phyloP scores from a whole-genome alignment of 106 monocot species.

The Dendrobium huoshanense region DNA sequence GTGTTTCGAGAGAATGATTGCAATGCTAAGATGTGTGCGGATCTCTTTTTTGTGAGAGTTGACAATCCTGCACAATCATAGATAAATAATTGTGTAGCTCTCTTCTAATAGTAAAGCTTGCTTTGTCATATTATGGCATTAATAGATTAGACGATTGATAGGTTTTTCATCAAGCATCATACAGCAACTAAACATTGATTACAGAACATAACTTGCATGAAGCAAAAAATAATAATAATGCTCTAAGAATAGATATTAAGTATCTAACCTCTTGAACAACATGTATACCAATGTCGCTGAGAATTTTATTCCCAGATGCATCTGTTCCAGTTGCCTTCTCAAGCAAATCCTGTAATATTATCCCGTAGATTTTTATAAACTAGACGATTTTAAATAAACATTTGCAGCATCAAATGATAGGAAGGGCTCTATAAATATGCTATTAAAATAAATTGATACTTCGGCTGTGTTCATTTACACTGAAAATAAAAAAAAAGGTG shows the following conservation, averaged over 20 bases:
- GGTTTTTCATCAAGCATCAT: neutral
- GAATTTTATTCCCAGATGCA: constrained; percentile 44
- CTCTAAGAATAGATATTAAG: neutral
- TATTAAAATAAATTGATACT: neutral
- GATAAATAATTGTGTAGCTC: no score
- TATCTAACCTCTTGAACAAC: constrained; percentile 38
- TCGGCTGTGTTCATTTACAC: neutral
- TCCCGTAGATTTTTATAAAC: neutral
- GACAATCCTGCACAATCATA: no score
- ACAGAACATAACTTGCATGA: neutral
- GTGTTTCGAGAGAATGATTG: no score
- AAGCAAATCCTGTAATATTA: constrained; percentile 33
- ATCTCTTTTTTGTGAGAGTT: no score
- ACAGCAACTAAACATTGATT: neutral
- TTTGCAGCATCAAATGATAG: neutral
- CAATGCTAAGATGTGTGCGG: no score
- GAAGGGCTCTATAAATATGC: neutral
- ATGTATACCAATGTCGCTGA: constrained; percentile 51
- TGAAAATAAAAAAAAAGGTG: no score
- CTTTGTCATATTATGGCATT: no score
- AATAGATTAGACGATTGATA: no score
- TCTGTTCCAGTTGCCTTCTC: constrained; percentile 43
- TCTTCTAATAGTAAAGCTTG: no score
- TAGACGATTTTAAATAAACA: neutral
- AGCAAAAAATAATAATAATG: neutral